These are phyloP conservation scores for Pseudogymnoascus sp. DNA, from an alignment of 2,329 filamentous ascomycete genomes.

Conservation along the genomic window DNA sequence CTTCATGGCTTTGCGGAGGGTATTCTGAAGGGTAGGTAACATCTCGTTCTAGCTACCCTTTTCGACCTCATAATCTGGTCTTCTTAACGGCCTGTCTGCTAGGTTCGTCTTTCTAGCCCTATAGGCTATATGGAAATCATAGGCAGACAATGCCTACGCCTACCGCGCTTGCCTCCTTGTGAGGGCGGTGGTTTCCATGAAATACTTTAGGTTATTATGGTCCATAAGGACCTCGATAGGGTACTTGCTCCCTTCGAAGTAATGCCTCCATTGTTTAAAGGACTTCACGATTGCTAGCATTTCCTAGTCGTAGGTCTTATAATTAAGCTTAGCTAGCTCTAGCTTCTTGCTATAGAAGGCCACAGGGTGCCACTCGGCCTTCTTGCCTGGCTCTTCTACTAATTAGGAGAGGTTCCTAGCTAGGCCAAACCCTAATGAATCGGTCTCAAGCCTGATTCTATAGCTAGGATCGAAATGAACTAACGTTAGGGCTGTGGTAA, in stretches of 20 bases:
- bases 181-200: not conserved
- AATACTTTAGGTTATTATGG: slow-evolving; percentile 6
- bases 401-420: not conserved
- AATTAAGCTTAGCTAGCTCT: slow-evolving; percentile 22
- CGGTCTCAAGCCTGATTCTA: not conserved
- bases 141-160: not conserved
- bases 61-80: not conserved
- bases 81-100: not conserved
- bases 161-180: not conserved
- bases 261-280: slow-evolving; percentile 8
- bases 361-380: slow-evolving; percentile 10
- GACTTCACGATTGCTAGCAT: slow-evolving; percentile 24
- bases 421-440: not conserved
- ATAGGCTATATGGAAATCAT: not conserved
- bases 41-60: not conserved
- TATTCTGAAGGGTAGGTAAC: not conserved
- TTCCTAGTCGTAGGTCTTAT: slow-evolving; percentile 28
- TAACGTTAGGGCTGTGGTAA: not conserved
- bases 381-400: not conserved
- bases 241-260: not conserved
- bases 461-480: not conserved
- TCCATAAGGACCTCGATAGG: slow-evolving; percentile 4
- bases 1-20: not conserved
- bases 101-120: not conserved
- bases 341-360: slow-evolving; percentile 23